These are phyloP conservation scores for Volvox africanus DNA, from an alignment of 139 green algal genomes.

Conservation along the genomic window DNA sequence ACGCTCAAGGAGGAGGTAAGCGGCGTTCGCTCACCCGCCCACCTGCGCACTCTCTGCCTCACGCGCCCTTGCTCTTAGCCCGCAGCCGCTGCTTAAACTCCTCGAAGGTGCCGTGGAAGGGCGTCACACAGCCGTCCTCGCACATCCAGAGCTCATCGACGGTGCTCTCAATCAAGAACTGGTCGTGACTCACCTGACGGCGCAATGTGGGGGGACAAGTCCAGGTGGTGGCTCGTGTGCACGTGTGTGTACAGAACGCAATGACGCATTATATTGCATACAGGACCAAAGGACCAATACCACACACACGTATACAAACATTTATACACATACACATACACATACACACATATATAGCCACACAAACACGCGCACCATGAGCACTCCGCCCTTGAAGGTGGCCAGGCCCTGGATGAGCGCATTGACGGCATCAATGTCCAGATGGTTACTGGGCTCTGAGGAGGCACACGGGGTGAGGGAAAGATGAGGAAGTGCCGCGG, in stretches of 20 bases:
- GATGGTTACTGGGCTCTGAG: constrained; percentile 87
- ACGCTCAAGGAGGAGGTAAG: not conserved
- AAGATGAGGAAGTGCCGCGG: no score
- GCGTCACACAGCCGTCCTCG: constrained; percentile 63
- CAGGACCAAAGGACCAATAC: no score
- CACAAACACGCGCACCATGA: constrained; percentile 77
- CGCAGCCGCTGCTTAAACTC: constrained; percentile 83
- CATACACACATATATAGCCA: no score
- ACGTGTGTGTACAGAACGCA: no score
- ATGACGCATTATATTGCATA: no score
- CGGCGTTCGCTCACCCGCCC: no score
- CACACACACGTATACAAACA: no score
- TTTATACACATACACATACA: no score
- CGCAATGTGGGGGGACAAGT: not conserved
- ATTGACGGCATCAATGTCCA: constrained; percentile 93
- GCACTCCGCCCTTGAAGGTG: constrained; percentile 85
- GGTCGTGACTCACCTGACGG: constrained; percentile 73
- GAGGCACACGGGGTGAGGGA: not conserved
- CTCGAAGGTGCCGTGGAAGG: constrained; percentile 86
- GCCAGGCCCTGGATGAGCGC: constrained; percentile 87
- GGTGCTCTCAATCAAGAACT: constrained; percentile 87
- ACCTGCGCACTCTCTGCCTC: not conserved
- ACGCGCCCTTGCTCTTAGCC: constrained; percentile 1
- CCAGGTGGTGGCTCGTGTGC: no score
- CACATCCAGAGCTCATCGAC: constrained; percentile 90